Base-by-base conservation (phyloP, 176 grass and related monocot genomes). In the Raddia distichophylla region DNA sequence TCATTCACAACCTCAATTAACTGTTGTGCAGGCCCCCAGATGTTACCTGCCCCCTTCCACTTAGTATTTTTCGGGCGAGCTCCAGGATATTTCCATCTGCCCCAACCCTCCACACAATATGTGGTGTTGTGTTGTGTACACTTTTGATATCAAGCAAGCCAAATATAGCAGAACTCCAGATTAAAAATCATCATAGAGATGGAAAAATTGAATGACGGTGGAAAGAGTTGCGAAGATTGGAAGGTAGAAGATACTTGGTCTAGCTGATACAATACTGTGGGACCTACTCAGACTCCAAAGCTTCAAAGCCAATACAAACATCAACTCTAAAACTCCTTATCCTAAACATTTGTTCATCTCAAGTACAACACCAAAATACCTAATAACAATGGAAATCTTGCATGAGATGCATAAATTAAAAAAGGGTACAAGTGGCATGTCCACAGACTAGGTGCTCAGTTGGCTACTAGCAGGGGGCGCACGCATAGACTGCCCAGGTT, bases 381-480 rank as follows among this genome's bases (percentile, higher is more conserved):
- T 79, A 77, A 67, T 78, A 73, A 12, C 53, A 17, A 61, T 67
- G 19, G 16, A 65, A 82, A 66, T 77, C 50, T 78, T 59, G 34
- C 66, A 78, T 66, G 65, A 72, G 18, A 47, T 53, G 51, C 73
- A 86, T 58, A 72, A 73, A 82, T 20, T 18, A 76, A 85, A 81
- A 70, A 64, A 65, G 22, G 82, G 45, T 46, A 84, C 32, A 62
- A 61, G 12, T 52, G 27, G 27, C 46, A 40, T 40, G 37, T 40
- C 37, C 37, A 40, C 37, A 40, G 37, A 40, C 37, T 40, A 40
- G 37, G 37, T 40, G 37, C 2, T 40, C 37, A 5, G 37, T 40
- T 40, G 37, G 37, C 37, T 40, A 40, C 37, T 0, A 40, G 37
- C 4, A 40, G 37, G 37, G 37, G 37, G 2, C 2, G 37, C 4